These are phyloP conservation scores for Sugiyamaella neomexicana DNA, from an alignment of 1,139 yeast genomes.

Conservation along the genomic window DNA sequence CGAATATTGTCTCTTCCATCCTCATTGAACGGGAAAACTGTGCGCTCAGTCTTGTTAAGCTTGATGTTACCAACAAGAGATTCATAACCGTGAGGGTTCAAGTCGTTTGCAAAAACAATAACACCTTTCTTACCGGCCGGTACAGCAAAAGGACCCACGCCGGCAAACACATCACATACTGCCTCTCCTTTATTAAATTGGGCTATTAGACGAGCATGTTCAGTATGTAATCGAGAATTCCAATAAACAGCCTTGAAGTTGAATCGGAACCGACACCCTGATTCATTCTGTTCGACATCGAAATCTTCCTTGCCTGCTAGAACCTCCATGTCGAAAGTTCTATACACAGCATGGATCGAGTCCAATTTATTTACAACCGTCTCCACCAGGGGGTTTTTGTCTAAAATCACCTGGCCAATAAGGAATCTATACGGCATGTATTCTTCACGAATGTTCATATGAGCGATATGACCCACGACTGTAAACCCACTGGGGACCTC, in stretches of 20 bases:
- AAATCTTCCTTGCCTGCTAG: constrained; percentile 76
- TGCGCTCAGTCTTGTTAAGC: constrained; percentile 60
- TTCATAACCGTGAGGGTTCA: constrained; percentile 82
- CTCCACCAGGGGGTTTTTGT: constrained; percentile 74
- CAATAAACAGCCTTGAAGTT: constrained; percentile 95
- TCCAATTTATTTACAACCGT: constrained; percentile 96
- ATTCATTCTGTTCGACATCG: constrained; percentile 82
- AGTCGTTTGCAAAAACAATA: constrained; percentile 85
- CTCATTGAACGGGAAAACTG: constrained; percentile 63
- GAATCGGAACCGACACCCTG: constrained; percentile 81
- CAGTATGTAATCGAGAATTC: constrained; percentile 94
- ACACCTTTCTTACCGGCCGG: constrained; percentile 90
- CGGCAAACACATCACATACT: constrained; percentile 95
- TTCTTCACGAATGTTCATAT: constrained; percentile 79
- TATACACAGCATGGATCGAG: constrained; percentile 78
- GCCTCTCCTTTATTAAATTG: constrained; percentile 60
- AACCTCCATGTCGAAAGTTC: constrained; percentile 93
- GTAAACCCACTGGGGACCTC: constrained; percentile 92
- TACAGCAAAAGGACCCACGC: constrained; percentile 97
- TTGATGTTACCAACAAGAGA: constrained; percentile 65
- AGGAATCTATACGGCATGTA: constrained; percentile 77
- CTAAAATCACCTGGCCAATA: constrained; percentile 88
- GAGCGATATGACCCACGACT: constrained; percentile 95
- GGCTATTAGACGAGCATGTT: constrained; percentile 77
- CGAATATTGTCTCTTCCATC: constrained; percentile 85